These are phyloP conservation scores for Backusella australiensis DNA, from an alignment of 192 early-diverging fungal species.

Conservation along the genomic window DNA sequence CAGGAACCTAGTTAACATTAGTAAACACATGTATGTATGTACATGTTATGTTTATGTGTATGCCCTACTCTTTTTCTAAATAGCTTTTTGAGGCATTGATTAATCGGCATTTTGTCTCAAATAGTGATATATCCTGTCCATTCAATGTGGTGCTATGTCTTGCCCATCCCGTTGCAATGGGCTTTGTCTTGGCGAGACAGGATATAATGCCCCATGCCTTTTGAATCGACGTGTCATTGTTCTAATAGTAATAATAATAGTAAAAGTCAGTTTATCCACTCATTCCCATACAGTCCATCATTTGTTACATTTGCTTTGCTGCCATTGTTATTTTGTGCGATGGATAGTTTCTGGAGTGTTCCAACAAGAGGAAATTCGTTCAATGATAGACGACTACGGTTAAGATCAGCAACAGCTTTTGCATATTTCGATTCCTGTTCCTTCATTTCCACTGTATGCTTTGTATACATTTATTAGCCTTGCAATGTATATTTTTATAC, in stretches of 20 bases:
- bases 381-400: not conserved
- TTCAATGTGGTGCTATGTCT: not conserved
- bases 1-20: not conserved
- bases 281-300: too few species aligned
- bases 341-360: not conserved
- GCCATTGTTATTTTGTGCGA: not conserved
- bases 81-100: slow-evolving; percentile 8
- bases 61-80: slow-evolving; percentile 23
- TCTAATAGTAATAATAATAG: not conserved
- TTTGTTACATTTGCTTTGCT: not conserved
- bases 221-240: not conserved
- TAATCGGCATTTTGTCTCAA: not conserved
- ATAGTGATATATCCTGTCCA: not conserved
- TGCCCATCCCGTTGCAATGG: not conserved
- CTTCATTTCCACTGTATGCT: not conserved
- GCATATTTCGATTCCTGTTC: not conserved
- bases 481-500: not conserved
- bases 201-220: slow-evolving; percentile 2
- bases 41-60: not conserved
- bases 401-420: not conserved
- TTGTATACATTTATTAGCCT: not conserved
- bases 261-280: not conserved
- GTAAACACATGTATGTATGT: not conserved
- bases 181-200: not conserved
- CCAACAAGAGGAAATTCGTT: not conserved